Percentiles rank a stretch among this genome's conserved stretches.
Evolutionary conservation across 805 yeast genomes (phyloP).

Genomic region (Cyberlindnera amylophila): DNA sequence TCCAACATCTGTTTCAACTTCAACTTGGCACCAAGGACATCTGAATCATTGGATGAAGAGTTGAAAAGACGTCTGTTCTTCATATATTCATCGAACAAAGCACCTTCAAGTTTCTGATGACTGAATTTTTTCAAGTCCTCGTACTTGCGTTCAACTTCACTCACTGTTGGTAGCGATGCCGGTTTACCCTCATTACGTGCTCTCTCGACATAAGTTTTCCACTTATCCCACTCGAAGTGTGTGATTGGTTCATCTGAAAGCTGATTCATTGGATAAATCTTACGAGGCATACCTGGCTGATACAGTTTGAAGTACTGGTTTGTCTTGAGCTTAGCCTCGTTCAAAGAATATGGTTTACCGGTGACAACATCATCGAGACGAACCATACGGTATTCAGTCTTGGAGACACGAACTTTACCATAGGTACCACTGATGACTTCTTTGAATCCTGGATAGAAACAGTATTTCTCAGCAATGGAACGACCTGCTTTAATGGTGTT

Average conservation of each 20-base stretch:
- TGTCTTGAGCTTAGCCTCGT: conserved; percentile 38
- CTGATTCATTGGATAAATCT: conserved; percentile 70
- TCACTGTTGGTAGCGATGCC: conserved; percentile 53
- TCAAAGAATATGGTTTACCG: conserved; percentile 48
- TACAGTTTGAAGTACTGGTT: conserved; percentile 65
- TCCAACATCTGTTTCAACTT: conserved; percentile 68
- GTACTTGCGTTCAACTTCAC: conserved; percentile 61
- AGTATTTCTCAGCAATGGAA: conserved; percentile 64
- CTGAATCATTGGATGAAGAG: conserved; percentile 56
- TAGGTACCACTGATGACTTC: conserved; percentile 67
- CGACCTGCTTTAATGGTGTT: conserved; percentile 77
- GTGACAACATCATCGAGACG: conserved; percentile 63
- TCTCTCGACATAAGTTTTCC: conserved; percentile 55
- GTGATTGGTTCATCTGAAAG: conserved; percentile 77
- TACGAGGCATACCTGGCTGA: conserved; percentile 74
- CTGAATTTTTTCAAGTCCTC: conserved; percentile 61
- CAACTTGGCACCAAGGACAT: conserved; percentile 73
- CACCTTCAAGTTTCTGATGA: conserved; percentile 61
- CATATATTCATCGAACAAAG: conserved; percentile 76
- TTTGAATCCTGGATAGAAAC: conserved; percentile 80
- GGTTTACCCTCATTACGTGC: conserved; percentile 36
- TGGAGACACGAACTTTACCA: conserved; percentile 75
- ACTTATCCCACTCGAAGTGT: conserved; percentile 68
- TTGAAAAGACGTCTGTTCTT: conserved; percentile 62
- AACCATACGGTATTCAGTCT: conserved; percentile 77